Evolutionary conservation across 208 protist species (phyloP).

Genomic region (Crithidia brevicula): DNA sequence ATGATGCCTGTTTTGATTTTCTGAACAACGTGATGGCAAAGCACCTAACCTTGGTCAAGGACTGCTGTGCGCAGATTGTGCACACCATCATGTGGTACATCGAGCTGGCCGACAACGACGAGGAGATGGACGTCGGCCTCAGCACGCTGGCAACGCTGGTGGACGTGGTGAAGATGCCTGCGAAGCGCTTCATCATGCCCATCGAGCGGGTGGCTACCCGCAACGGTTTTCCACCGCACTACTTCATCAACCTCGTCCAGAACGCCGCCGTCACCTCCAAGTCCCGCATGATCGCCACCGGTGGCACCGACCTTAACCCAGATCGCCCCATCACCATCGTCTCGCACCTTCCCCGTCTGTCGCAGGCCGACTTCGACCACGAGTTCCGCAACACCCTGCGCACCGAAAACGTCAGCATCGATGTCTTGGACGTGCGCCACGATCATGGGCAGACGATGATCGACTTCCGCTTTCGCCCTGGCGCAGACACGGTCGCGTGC

Average conservation of each 20-base stretch:
- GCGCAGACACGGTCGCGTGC: constrained; percentile 51
- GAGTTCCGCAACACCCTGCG: constrained; percentile 68
- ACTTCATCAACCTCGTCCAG: constrained; percentile 73
- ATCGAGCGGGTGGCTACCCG: constrained; percentile 71
- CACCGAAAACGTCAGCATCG: constrained; percentile 52
- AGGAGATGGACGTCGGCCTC: constrained; percentile 84
- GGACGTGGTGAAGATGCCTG: constrained; percentile 70
- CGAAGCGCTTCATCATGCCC: constrained; percentile 77
- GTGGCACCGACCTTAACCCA: constrained; percentile 58
- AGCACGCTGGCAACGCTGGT: constrained; percentile 77
- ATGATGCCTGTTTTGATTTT: constrained; percentile 88
- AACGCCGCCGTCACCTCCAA: constrained; percentile 56
- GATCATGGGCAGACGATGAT: constrained; percentile 78
- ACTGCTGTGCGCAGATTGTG: constrained; percentile 87
- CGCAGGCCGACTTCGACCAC: constrained; percentile 78
- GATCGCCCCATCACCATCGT: constrained; percentile 74
- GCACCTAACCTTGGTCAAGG: constrained; percentile 75
- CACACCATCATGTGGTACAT: constrained; percentile 91
- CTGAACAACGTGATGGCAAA: constrained; percentile 83
- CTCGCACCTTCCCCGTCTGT: constrained; percentile 76
- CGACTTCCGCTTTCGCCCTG: constrained; percentile 65
- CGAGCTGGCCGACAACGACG: constrained; percentile 71
- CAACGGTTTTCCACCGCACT: constrained; percentile 64
- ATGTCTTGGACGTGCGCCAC: constrained; percentile 65
- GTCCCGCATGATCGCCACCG: constrained; percentile 36